Percentiles rank a stretch among this genome's conserved stretches.
Conservation (phyloP, 345 rosid genomes). For the Dovyalis caffra region DNA sequence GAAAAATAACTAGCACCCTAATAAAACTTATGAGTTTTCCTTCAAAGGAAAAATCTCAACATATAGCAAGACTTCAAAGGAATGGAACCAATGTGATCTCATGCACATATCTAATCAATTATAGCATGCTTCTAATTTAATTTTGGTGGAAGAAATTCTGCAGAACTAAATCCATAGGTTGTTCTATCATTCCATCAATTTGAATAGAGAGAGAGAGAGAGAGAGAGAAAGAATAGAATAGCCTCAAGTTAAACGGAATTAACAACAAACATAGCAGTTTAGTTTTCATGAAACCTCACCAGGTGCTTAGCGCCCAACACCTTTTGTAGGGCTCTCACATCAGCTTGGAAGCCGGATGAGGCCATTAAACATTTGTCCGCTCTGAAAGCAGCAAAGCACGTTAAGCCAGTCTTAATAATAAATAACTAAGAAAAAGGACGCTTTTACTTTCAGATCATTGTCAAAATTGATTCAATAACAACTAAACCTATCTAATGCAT, state of each 20-base stretch:
- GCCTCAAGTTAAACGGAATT: not conserved
- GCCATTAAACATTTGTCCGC: conserved; percentile 83
- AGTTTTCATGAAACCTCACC: conserved; percentile 49
- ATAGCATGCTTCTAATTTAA: not conserved
- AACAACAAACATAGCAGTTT: not conserved
- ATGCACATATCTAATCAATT: not conserved
- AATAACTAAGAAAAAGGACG: not conserved
- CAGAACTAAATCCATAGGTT: not conserved
- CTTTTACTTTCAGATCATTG: not conserved
- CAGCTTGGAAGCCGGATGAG: conserved; percentile 97
- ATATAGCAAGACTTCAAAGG: not conserved
- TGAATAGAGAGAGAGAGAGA: not conserved
- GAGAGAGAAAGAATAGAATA: no score
- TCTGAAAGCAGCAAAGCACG: conserved; percentile 37
- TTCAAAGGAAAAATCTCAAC: not conserved
- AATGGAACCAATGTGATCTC: not conserved
- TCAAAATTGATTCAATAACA: not conserved
- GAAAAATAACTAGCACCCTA: not conserved
- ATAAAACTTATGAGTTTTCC: not conserved
- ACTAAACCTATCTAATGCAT: not conserved
- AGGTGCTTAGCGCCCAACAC: conserved; percentile 75
- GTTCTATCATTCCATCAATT: not conserved
- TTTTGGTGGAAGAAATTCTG: not conserved
- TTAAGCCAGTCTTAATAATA: not conserved
- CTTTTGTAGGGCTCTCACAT: conserved; percentile 91